Evolutionary conservation across 805 yeast species (phyloP), one percentile per base, ranked within the genome.

Genomic region (Soucietia sequanensis): DNA sequence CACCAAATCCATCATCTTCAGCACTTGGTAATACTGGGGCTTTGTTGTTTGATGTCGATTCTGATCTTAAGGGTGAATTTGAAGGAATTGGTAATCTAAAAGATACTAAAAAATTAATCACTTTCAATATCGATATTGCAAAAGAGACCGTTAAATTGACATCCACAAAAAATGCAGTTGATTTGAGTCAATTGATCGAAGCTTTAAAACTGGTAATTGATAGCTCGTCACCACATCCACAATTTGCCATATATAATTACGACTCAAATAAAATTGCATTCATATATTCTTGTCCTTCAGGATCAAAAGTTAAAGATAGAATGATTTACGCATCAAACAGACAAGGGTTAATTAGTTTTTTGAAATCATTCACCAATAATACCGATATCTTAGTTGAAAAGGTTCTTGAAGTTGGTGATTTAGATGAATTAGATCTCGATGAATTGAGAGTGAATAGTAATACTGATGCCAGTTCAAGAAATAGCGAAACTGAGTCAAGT

Each of bases 291-390:
- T 90, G 96, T 58, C 98, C 99, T 3, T 79, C 95, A 0, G 89
- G 90, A 1, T 82, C 96, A 27, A 81, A 80, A 60, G 93, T 93
- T 26, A 84, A 82, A 58, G 93, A 89, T 34, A 75, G 98, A 49
- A 91, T 91, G 97, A 58, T 89, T 33, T 88, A 89, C 52, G 98
- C 99, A 1, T 76, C 95, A 3, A 83, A 82, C 42, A 83, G 80
- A 52, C 71, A 69, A 34, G 84, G 82, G 6, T 70, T 84, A 35
- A 58, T 80, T 22, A 69, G 66, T 30, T 68, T 73, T 38, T 62
- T 84, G 52, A 67, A 71, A 40, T 42, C 52, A 13, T 38, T 52
- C 6, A 61, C 60, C 28, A 54, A 53, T 1, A 46, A 70, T 23
- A 52, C 55, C 7, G 41, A 37, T 12, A 43, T 47, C 16, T 38